Conservation (phyloP, 2,329 filamentous ascomycete species). For the Aspergillus ochraceoroseus region DNA sequence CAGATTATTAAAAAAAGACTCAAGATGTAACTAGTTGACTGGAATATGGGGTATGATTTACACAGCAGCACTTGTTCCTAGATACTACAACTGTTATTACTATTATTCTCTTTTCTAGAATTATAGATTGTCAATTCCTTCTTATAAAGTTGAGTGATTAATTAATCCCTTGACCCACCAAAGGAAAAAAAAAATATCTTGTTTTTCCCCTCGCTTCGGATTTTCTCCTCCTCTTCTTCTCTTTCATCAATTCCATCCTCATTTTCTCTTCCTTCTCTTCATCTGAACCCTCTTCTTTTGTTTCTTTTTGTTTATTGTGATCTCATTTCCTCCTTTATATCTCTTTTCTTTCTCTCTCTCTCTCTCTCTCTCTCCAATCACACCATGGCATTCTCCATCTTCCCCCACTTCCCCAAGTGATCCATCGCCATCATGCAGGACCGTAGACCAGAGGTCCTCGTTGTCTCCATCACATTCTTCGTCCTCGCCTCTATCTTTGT, state of each 20-base stretch:
- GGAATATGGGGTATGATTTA: too few relatives aligned
- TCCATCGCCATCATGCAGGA: conserved; percentile 28
- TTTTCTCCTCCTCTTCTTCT: conserved; percentile 5
- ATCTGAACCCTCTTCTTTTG: neutral
- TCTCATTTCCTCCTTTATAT: conserved; percentile 4
- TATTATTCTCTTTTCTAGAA: too few relatives aligned
- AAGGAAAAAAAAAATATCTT: too few relatives aligned
- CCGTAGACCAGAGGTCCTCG: conserved; percentile 38
- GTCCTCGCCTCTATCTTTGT: conserved; percentile 70
- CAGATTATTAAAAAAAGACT: too few relatives aligned
- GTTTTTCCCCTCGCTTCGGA: conserved; percentile 12
- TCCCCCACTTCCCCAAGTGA: conserved; percentile 12
- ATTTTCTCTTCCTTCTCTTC: conserved; percentile 1
- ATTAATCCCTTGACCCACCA: conserved; percentile 14
- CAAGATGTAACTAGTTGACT: too few relatives aligned
- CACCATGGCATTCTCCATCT: conserved; percentile 9
- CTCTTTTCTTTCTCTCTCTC: conserved; percentile 5
- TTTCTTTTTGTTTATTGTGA: neutral
- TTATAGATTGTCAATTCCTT: too few relatives aligned
- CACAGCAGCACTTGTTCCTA: too few relatives aligned
- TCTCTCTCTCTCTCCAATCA: neutral
- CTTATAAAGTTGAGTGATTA: neutral
- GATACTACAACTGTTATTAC: too few relatives aligned
- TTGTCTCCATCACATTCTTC: conserved; percentile 48
- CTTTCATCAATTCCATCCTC: neutral